Conservation (phyloP, 2,329 filamentous ascomycete species). For the Graphiopsis chlorocephala region DNA sequence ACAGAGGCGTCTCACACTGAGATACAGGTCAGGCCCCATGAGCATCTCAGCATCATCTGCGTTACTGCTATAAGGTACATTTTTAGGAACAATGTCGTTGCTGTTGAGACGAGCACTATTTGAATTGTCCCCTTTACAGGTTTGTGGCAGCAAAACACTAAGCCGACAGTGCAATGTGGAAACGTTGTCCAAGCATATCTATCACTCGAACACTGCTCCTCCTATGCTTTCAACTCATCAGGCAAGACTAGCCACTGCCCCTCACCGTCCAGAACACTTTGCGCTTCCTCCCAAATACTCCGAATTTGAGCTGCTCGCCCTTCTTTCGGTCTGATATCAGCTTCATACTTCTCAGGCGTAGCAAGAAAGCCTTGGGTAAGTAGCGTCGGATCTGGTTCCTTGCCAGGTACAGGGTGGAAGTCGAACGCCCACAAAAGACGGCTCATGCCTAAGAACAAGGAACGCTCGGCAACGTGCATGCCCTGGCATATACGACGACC, state of each 20-base stretch:
- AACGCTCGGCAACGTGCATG: slow-evolving; percentile 53
- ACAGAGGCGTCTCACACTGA: not conserved
- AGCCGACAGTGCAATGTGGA: not conserved
- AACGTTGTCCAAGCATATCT: not conserved
- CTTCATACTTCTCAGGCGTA: slow-evolving; percentile 5
- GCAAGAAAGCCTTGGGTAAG: slow-evolving; percentile 1
- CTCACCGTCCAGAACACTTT: not conserved
- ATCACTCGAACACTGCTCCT: not conserved
- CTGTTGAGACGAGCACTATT: not conserved
- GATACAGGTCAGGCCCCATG: not conserved
- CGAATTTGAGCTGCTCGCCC: not conserved
- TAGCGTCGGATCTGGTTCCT: not conserved
- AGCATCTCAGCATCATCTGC: not conserved
- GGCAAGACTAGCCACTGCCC: not conserved
- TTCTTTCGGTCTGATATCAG: slow-evolving; percentile 3
- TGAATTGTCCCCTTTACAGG: not conserved
- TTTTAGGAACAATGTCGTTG: not conserved
- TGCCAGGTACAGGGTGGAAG: slow-evolving; percentile 2
- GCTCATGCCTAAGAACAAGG: slow-evolving; percentile 48
- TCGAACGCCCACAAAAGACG: slow-evolving; percentile 49
- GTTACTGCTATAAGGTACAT: not conserved
- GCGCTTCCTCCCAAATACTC: not conserved
- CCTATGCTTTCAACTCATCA: not conserved
- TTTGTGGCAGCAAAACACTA: not conserved
- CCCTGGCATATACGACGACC: slow-evolving; percentile 59